Evolutionary conservation across 1,284 basidiomycete genomes (phyloP).

Genomic region (Austropuccinia psidii): DNA sequence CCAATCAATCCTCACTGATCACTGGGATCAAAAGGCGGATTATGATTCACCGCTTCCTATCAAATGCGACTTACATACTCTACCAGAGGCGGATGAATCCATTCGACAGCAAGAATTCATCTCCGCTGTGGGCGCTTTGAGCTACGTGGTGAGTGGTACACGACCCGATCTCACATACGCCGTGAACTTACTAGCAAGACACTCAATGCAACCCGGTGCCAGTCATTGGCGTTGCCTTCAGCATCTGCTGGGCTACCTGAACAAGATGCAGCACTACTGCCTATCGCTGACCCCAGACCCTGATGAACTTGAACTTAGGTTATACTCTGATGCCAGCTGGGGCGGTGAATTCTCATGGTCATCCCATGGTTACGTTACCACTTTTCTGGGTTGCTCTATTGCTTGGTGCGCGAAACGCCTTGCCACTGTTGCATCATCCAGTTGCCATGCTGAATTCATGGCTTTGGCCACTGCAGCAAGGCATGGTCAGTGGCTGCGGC

Average conservation of each 20-base stretch:
- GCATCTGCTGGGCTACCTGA: not conserved
- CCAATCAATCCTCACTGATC: not conserved
- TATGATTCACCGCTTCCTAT: not conserved
- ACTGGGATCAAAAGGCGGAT: not conserved
- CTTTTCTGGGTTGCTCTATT: not conserved
- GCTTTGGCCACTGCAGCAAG: not conserved
- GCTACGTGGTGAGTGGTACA: not conserved
- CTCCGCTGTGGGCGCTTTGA: not conserved
- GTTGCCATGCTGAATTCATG: constrained; percentile 19
- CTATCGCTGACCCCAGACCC: not conserved
- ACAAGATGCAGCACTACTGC: not conserved
- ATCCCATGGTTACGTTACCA: not conserved
- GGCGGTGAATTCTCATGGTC: constrained; percentile 3
- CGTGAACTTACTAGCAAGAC: not conserved
- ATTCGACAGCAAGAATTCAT: not conserved
- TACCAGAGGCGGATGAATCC: not conserved
- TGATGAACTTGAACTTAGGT: not conserved
- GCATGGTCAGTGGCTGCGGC: not conserved
- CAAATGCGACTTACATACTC: not conserved
- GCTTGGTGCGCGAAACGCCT: not conserved
- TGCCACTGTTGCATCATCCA: not conserved
- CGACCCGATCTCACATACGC: not conserved
- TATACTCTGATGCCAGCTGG: not conserved
- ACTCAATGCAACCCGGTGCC: not conserved
- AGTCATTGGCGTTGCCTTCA: not conserved